A percentile compares a stretch with the other conserved stretches of the same genome.
These are phyloP conservation scores for Plenodomus lindquistii DNA, from an alignment of 2,329 filamentous ascomycete species.

Conservation along the genomic window DNA sequence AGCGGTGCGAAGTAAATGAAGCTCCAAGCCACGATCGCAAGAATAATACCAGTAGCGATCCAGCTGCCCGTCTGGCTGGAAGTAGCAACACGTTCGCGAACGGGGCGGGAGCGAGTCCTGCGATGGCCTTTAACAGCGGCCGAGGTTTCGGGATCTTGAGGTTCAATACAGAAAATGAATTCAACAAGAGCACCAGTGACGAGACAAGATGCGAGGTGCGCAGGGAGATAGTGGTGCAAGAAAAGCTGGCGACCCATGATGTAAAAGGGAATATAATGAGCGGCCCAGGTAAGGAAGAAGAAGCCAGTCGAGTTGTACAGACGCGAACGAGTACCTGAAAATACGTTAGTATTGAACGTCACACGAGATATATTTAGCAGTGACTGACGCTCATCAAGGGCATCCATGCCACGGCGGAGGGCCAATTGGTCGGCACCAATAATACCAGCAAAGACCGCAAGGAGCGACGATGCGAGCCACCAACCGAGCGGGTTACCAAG, in stretches of 20 bases:
- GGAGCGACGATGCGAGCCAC: conserved; percentile 91
- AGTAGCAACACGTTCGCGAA: conserved; percentile 76
- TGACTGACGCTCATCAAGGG: conserved; percentile 85
- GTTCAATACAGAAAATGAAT: conserved; percentile 93
- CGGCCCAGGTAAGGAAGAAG: conserved; percentile 97
- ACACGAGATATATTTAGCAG: conserved; percentile 6
- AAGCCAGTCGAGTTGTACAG: conserved; percentile 99
- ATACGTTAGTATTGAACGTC: conserved; percentile 12
- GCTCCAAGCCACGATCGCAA: conserved; percentile 69
- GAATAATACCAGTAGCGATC: conserved; percentile 74
- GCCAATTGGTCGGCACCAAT: conserved; percentile 92
- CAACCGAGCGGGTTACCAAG: conserved; percentile 94
- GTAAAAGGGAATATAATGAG: conserved; percentile 96
- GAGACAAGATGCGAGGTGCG: conserved; percentile 86
- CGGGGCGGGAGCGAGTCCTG: conserved; percentile 65
- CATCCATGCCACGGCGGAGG: conserved; percentile 88
- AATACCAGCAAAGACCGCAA: conserved; percentile 93
- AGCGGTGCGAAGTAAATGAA: conserved; percentile 95
- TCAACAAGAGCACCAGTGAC: conserved; percentile 91
- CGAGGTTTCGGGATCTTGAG: conserved; percentile 55
- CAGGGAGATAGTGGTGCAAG: conserved; percentile 95
- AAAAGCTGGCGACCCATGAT: conserved; percentile 98
- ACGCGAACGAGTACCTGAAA: conserved; percentile 79
- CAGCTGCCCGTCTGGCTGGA: conserved; percentile 79
- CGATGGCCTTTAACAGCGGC: conserved; percentile 36